phyloP scores from a whole-genome alignment of 768 basidiomycete species.

The Tylopilus rubrobrunneus region DNA sequence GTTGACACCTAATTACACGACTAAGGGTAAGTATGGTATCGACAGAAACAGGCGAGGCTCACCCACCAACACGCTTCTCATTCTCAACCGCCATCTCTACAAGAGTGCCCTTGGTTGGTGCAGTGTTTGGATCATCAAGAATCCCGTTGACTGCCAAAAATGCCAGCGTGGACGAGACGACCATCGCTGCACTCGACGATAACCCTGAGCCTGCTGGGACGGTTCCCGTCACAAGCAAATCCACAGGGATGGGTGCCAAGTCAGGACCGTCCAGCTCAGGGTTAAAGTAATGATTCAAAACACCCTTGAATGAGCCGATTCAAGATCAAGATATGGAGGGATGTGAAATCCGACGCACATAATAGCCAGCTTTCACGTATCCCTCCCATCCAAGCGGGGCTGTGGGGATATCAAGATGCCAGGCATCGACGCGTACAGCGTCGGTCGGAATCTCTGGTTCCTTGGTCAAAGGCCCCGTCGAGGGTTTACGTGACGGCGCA shows the following conservation, averaged over 20 bases:
- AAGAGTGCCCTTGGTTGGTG: conserved; percentile 58
- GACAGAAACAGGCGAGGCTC: not conserved
- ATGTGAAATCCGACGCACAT: conserved; percentile 42
- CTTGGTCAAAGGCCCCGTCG: conserved; percentile 21
- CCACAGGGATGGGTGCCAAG: conserved; percentile 52
- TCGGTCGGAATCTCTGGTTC: conserved; percentile 30
- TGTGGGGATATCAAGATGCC: conserved; percentile 70
- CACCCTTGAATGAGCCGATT: conserved; percentile 43
- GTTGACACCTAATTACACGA: conserved; percentile 50
- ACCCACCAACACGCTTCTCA: conserved; percentile 73
- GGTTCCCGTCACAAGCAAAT: conserved; percentile 74
- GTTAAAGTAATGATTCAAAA: conserved; percentile 59
- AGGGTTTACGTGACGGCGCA: conserved; percentile 41
- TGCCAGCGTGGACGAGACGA: conserved; percentile 79
- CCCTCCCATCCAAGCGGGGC: conserved; percentile 77
- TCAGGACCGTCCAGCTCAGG: conserved; percentile 6
- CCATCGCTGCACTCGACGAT: conserved; percentile 87
- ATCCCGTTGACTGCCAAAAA: conserved; percentile 78
- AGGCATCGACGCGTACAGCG: conserved; percentile 43
- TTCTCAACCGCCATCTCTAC: conserved; percentile 81
- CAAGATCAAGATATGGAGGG: not conserved
- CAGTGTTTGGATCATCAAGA: conserved; percentile 23
- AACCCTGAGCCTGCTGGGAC: conserved; percentile 87
- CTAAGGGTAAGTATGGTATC: not conserved
- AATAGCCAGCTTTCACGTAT: conserved; percentile 84